Base-by-base conservation (phyloP, 179 eudicot genomes). In the Camellia oleifera region DNA sequence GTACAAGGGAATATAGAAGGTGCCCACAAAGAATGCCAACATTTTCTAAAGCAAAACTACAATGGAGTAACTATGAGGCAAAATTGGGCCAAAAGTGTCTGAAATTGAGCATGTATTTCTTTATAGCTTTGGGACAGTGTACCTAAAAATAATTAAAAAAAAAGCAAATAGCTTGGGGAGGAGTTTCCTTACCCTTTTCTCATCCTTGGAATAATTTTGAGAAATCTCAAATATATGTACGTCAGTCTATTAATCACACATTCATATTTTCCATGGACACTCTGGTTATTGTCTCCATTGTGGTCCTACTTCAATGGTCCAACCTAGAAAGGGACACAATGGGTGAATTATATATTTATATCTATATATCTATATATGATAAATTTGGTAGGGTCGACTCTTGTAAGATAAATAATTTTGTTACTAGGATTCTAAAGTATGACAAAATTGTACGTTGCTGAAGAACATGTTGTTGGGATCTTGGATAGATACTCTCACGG, bases 221-320 rank as follows among this genome's bases (percentile, higher is more conserved):
- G 9, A 44, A 45, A 44, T 7, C 40, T 76, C 23, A 4, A n/a
- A 68, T 26, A 66, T 81, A 80, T 64, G 80, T 26, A 26, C 32
- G 32, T 76, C 71, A 62, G 76, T 45, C 78, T 82, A 75, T 69
- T 40, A 23, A 70, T 82, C 79, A 65, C 80, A 62, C 20, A 23
- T 75, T 52, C 56, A 48, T 48, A 48, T 4, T 48, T 48, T 48
- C 52, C 68, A 76, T 76, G 12, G 23, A 2, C 1, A 45, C 26
- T 54, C 44, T 50, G 5, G 63, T 54, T 26, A 26, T 26, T 23
- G 45, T 9, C 14, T 45, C n/a, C 66, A 48, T 61, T 62, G 40
- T 61, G 78, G 69, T 61, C 69, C 79, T 72, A 26, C 32, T 26
- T 26, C 32, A 26, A 26, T 26, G 32, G 32, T 67, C 74, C 80